Evolutionary conservation across 1,284 basidiomycete genomes (phyloP), one percentile per base, ranked within the genome.

Genomic region (Inonotus obliquus): DNA sequence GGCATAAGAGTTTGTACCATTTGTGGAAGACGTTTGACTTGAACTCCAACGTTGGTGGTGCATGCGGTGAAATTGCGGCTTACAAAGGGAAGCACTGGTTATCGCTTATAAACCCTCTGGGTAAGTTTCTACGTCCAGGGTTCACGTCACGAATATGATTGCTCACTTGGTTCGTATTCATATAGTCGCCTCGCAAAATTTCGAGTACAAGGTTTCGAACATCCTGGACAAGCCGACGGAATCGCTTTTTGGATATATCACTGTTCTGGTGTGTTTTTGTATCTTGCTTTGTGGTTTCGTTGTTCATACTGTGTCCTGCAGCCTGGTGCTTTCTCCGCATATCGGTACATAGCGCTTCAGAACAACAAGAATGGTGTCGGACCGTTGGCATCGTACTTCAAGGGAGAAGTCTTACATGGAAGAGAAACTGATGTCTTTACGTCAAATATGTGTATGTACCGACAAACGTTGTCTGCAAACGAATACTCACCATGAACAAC

Each of bases 201-300:
- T 94, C 69, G 94, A 96, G 73, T 96, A 96, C 77, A 96, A 95
- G 74, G 85, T 94, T 68, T 91, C 91, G 66, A 89, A 93, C 72
- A 96, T 98, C 66, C 79, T 98, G 47, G 96, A 98, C 75, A 98
- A 98, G 74, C 91, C 96, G 1, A 93, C 90, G 17, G 96, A 98
- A 71, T 91, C 86, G 17, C 81, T 96, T 67, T 97, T 97, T 69
- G 95, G 95, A 1, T 98, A 96, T 71, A 96, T 94, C 75, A 82
- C 89, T 71, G 89, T 91, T 55, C 69, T 92, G 76, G 87, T 90
- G 62, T 64, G 79, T 71, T 6, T 27, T 25, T n/a, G n/a, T 23
- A 7, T 4, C 4, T 19, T 49, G n/a, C 9, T 25, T 23, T 49
- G 5, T 3, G 11, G 4, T 4, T 6, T 23, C 13, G 11, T 21